Conservation (phyloP, 2,329 filamentous ascomycete genomes). For the Aspergillus uvarum region DNA sequence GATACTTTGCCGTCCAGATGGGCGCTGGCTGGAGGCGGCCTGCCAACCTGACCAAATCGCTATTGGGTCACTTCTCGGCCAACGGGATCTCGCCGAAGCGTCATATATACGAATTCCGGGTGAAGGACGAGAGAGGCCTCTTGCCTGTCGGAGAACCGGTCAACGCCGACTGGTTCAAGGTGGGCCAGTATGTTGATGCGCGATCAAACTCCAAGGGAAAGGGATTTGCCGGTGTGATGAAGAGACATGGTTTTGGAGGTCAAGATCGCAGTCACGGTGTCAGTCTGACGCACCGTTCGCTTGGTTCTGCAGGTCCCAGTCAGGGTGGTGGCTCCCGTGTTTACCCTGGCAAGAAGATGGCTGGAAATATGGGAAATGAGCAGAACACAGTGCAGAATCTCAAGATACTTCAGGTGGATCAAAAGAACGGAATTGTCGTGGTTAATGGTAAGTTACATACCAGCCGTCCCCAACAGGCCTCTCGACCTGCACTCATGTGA, state of each 20-base stretch:
- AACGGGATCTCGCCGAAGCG: constrained; percentile 81
- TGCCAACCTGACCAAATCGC: constrained; percentile 74
- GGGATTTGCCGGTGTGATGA: constrained; percentile 98
- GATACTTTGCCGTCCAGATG: constrained; percentile 92
- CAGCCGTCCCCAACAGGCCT: neutral
- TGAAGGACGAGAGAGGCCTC: constrained; percentile 70
- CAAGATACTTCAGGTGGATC: constrained; percentile 82
- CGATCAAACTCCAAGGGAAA: constrained; percentile 77
- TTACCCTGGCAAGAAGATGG: constrained; percentile 95
- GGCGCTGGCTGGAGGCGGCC: constrained; percentile 73
- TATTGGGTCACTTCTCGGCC: constrained; percentile 83
- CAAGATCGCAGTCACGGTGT: constrained; percentile 94
- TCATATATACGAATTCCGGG: constrained; percentile 82
- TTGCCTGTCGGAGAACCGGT: constrained; percentile 73
- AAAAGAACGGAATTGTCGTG: constrained; percentile 81
- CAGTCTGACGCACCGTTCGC: constrained; percentile 86
- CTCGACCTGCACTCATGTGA: neutral
- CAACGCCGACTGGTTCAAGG: constrained; percentile 84
- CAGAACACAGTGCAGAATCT: constrained; percentile 88
- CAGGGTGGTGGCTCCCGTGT: constrained; percentile 93
- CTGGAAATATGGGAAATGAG: constrained; percentile 90
- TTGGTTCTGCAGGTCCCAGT: constrained; percentile 84
- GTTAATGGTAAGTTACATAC: constrained; percentile 64
- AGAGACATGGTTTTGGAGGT: constrained; percentile 84
- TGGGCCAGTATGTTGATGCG: constrained; percentile 88